Evolutionary conservation across 2,329 filamentous ascomycete species (phyloP).

Genomic region (Chaetomiaceae sp.): DNA sequence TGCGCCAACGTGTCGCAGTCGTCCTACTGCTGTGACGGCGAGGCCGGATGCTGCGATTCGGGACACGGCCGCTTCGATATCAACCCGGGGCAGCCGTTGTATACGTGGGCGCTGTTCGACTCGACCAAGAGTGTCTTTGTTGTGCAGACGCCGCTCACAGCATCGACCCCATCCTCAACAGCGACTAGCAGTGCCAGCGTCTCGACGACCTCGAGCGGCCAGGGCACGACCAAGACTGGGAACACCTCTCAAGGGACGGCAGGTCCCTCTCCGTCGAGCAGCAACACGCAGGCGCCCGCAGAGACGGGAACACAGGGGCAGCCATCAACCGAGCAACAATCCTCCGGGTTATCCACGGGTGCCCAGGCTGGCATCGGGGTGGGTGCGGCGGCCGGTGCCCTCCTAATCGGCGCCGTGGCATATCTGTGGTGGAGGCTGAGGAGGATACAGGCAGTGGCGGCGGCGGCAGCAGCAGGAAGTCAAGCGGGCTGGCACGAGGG

Average conservation of each 20-base stretch:
- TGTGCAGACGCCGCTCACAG: background rate
- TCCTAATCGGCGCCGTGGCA: slow-evolving; percentile 4
- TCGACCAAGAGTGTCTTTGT: background rate
- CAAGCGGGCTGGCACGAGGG: background rate
- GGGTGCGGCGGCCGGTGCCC: slow-evolving; percentile 5
- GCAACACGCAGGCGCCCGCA: too few species aligned
- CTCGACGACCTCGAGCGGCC: background rate
- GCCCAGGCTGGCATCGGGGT: slow-evolving; percentile 12
- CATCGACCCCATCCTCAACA: background rate
- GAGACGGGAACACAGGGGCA: background rate
- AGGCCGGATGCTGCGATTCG: background rate
- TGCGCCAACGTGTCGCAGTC: background rate
- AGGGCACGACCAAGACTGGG: background rate
- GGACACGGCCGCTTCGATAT: background rate
- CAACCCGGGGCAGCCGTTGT: background rate
- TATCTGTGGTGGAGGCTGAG: slow-evolving; percentile 11
- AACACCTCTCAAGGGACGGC: background rate
- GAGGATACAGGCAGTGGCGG: background rate
- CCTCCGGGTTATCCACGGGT: background rate
- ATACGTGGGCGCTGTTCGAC: background rate
- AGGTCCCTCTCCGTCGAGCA: background rate
- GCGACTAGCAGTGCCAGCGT: background rate
- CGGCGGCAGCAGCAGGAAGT: background rate
- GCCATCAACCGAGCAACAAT: background rate
- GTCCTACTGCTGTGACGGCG: background rate